These are phyloP conservation scores for Penicillium psychrofluorescens DNA, from an alignment of 495 filamentous ascomycete genomes.

Conservation along the genomic window DNA sequence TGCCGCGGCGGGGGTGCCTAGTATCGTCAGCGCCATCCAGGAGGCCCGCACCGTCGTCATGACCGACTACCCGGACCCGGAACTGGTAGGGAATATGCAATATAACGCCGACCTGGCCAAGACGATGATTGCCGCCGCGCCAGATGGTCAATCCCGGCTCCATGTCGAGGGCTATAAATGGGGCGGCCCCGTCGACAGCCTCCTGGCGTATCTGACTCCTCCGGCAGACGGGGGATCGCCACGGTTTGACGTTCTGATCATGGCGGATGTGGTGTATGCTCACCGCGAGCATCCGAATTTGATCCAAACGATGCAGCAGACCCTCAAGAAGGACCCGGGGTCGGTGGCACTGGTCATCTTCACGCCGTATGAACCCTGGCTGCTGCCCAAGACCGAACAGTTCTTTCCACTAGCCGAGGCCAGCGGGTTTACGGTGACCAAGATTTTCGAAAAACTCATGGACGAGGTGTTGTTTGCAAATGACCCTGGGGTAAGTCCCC, in stretches of 20 bases:
- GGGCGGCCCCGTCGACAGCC: slow-evolving; percentile 50
- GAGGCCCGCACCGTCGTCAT: slow-evolving; percentile 68
- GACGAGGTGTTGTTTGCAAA: slow-evolving; percentile 81
- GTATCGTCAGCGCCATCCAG: slow-evolving; percentile 63
- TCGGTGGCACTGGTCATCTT: slow-evolving; percentile 81
- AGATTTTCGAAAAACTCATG: slow-evolving; percentile 74
- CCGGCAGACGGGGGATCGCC: slow-evolving; percentile 6
- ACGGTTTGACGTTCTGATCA: slow-evolving; percentile 71
- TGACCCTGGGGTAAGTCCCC: slow-evolving; percentile 60
- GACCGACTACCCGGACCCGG: slow-evolving; percentile 82
- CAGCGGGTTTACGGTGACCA: slow-evolving; percentile 63
- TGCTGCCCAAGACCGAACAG: slow-evolving; percentile 70
- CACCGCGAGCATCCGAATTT: slow-evolving; percentile 77
- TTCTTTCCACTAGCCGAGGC: slow-evolving; percentile 74
- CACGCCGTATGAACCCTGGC: slow-evolving; percentile 87
- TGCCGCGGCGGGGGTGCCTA: slow-evolving; percentile 80
- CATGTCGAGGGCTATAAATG: slow-evolving; percentile 67
- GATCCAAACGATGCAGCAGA: slow-evolving; percentile 57
- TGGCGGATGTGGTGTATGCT: slow-evolving; percentile 85
- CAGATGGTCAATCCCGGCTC: slow-evolving; percentile 28
- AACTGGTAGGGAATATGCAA: slow-evolving; percentile 68
- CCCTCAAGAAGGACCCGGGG: slow-evolving; percentile 45
- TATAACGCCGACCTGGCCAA: slow-evolving; percentile 55
- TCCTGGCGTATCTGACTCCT: slow-evolving; percentile 44
- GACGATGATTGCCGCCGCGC: slow-evolving; percentile 14